Percentiles rank a stretch among this genome's conserved stretches.
phyloP scores from a whole-genome alignment of 2,329 filamentous ascomycete genomes.

The Aureobasidium sp. region DNA sequence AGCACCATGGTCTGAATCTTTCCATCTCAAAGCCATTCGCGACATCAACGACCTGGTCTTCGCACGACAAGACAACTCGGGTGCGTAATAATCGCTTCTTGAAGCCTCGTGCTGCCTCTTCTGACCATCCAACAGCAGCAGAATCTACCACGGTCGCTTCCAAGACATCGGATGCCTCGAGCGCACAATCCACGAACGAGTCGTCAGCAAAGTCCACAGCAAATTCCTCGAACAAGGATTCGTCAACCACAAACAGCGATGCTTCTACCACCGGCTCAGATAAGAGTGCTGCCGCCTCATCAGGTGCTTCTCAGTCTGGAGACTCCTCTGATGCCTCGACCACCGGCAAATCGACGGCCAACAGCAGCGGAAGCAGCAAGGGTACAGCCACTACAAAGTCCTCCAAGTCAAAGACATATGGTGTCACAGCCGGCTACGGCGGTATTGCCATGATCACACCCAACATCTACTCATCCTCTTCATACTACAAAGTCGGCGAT shows the following conservation, averaged over 20 bases:
- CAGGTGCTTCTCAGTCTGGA: constrained; percentile 18
- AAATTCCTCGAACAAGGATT: constrained; percentile 10
- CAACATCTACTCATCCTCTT: constrained; percentile 36
- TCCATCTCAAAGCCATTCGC: constrained; percentile 22
- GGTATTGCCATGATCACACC: constrained; percentile 58
- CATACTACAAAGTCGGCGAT: constrained; percentile 56
- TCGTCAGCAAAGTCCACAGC: constrained; percentile 18
- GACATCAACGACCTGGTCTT: constrained; percentile 23
- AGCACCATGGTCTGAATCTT: constrained; percentile 24
- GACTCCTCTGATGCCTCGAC: constrained; percentile 17
- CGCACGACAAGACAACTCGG: constrained; percentile 21
- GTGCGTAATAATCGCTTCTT: not conserved
- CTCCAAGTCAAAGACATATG: constrained; percentile 35
- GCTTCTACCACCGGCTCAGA: constrained; percentile 19
- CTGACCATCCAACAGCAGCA: constrained; percentile 15
- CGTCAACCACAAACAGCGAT: constrained; percentile 7
- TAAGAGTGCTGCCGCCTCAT: constrained; percentile 16
- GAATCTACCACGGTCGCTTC: constrained; percentile 12
- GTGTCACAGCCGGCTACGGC: constrained; percentile 49
- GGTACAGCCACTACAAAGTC: constrained; percentile 16
- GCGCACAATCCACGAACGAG: constrained; percentile 23
- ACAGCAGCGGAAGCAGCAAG: constrained; percentile 18
- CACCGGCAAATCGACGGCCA: constrained; percentile 14
- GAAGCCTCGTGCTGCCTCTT: not conserved
- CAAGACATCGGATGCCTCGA: constrained; percentile 15